Evolutionary conservation across 2,329 filamentous ascomycete species (phyloP).

Genomic region (Aspergillus ochraceoroseus): DNA sequence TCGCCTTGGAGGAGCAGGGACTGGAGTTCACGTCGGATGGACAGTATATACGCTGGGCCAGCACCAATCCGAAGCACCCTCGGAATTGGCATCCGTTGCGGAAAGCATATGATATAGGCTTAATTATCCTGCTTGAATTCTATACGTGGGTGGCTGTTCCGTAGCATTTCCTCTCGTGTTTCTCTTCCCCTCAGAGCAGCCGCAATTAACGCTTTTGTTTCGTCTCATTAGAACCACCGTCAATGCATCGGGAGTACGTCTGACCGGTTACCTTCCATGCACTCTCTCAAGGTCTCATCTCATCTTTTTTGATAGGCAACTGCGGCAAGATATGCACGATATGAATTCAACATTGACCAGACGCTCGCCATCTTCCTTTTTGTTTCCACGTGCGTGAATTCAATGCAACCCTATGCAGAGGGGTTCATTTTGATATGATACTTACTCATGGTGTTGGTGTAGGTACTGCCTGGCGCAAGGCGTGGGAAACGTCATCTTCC

Average conservation of each 20-base stretch:
- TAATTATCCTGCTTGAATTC: constrained; percentile 25
- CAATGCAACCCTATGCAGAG: no score
- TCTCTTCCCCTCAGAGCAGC: background rate
- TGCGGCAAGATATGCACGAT: constrained; percentile 15
- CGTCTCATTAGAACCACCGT: constrained; percentile 9
- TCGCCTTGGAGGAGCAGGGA: constrained; percentile 10
- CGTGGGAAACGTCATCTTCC: constrained; percentile 28
- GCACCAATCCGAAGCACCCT: constrained; percentile 20
- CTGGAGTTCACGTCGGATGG: constrained; percentile 19
- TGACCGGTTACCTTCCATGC: background rate
- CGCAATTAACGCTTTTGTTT: background rate
- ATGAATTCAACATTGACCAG: constrained; percentile 15
- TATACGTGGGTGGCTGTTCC: constrained; percentile 20
- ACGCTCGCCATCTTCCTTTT: constrained; percentile 20
- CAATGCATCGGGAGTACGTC: constrained; percentile 16
- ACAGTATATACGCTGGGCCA: constrained; percentile 16
- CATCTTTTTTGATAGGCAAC: constrained; percentile 13
- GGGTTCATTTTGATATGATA: background rate
- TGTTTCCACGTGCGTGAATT: constrained; percentile 18
- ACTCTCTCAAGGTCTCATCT: background rate
- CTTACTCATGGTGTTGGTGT: constrained; percentile 5
- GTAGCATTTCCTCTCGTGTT: background rate
- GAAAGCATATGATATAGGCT: constrained; percentile 23
- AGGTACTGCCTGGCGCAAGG: constrained; percentile 29
- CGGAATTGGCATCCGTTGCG: constrained; percentile 22